phyloP scores from a whole-genome alignment of 179 eudicot genomes.

The Nepenthes alata region DNA sequence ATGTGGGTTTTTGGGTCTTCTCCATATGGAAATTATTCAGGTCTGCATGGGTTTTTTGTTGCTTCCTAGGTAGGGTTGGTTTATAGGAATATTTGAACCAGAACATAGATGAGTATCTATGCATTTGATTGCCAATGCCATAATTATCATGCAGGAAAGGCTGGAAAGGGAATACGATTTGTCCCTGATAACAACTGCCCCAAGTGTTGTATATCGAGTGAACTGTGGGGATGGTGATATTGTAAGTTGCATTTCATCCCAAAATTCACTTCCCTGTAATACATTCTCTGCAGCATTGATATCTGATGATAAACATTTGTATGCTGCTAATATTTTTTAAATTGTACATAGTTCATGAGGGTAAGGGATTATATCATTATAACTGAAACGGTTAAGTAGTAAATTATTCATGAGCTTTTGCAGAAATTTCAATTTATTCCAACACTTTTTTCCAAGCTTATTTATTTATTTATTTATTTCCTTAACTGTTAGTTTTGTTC shows the following conservation, averaged over 20 bases:
- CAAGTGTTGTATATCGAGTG: constrained; percentile 93
- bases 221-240: constrained; percentile 55
- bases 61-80: not conserved
- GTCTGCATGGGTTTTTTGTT: constrained; percentile 16
- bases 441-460: no score
- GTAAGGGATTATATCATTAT: no score
- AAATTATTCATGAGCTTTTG: no score
- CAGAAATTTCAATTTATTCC: no score
- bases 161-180: constrained; percentile 92
- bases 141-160: constrained; percentile 67
- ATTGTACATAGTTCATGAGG: no score
- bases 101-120: not conserved
- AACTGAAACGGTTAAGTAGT: no score
- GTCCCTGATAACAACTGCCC: constrained; percentile 89
- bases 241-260: constrained; percentile 40
- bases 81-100: not conserved
- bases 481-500: no score
- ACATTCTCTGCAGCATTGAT: no score
- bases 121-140: constrained; percentile 6
- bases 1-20: constrained; percentile 96
- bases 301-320: no score
- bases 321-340: no score
- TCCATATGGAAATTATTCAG: constrained; percentile 99
- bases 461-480: no score
- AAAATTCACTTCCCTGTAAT: constrained; percentile 1